Conservation (phyloP, 1,284 basidiomycete species). For the Pascua sp. region DNA sequence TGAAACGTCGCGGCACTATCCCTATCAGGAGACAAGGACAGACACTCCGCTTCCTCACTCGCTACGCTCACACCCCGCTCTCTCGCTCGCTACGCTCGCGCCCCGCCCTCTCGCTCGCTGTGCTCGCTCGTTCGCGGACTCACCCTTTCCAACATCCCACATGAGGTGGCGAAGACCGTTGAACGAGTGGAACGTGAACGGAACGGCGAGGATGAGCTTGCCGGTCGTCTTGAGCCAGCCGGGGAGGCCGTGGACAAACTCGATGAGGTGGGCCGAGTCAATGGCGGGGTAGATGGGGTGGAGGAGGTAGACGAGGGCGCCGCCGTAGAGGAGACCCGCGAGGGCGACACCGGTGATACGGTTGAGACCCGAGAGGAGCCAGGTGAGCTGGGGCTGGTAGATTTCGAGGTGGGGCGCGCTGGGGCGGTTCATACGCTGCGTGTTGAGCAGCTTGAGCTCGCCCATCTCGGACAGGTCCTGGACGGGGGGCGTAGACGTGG, state of each 20-base stretch:
- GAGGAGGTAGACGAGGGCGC: slow-evolving; percentile 80
- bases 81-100: background rate
- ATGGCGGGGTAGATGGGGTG: slow-evolving; percentile 63
- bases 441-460: slow-evolving; percentile 63
- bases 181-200: slow-evolving; percentile 84
- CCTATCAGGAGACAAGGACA: background rate
- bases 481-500: slow-evolving; percentile 26
- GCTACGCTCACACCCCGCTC: background rate
- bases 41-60: too few species aligned
- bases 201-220: slow-evolving; percentile 72
- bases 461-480: slow-evolving; percentile 34
- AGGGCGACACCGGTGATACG: slow-evolving; percentile 78
- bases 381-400: slow-evolving; percentile 91
- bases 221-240: slow-evolving; percentile 68
- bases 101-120: background rate
- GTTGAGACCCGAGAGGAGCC: slow-evolving; percentile 78
- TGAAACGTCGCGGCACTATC: too few species aligned
- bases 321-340: slow-evolving; percentile 80
- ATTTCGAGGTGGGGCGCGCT: slow-evolving; percentile 91
- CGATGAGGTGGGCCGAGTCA: slow-evolving; percentile 72
- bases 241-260: slow-evolving; percentile 62
- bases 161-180: slow-evolving; percentile 88
- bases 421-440: slow-evolving; percentile 78
- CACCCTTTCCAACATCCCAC: slow-evolving; percentile 90
- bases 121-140: slow-evolving; percentile 45